A percentile compares a stretch with the other conserved stretches of the same genome.
phyloP scores from a whole-genome alignment of 2,329 filamentous ascomycete genomes.

The Botrytis sinoallii region DNA sequence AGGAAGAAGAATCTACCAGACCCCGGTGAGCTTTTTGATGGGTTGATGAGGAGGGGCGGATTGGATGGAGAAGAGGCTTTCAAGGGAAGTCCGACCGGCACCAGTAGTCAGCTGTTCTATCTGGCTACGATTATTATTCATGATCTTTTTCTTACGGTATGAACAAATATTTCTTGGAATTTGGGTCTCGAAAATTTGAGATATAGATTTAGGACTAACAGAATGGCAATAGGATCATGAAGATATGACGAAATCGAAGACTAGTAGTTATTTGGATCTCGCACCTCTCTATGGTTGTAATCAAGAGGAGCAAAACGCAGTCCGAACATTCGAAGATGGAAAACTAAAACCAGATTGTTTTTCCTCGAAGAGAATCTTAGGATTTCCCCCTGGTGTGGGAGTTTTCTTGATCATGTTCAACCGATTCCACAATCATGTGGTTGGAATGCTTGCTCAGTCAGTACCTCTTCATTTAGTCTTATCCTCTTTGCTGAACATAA shows the following conservation, averaged over 20 bases:
- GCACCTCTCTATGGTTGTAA: conserved; percentile 44
- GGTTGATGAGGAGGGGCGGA: conserved; percentile 56
- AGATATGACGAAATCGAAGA: conserved; percentile 10
- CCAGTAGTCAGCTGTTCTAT: conserved; percentile 48
- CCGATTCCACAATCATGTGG: conserved; percentile 75
- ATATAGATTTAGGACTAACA: background rate
- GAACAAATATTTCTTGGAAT: background rate
- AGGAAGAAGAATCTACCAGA: conserved; percentile 60
- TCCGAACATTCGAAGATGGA: conserved; percentile 62
- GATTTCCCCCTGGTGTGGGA: conserved; percentile 68
- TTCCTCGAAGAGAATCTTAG: conserved; percentile 66
- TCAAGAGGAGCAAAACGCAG: conserved; percentile 29
- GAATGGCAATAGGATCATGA: conserved; percentile 5
- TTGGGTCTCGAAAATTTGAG: background rate
- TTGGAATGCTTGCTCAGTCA: conserved; percentile 64
- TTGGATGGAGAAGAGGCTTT: background rate
- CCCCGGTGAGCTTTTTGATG: conserved; percentile 54
- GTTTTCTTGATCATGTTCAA: conserved; percentile 76
- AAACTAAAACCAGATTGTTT: conserved; percentile 70
- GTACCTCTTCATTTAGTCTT: conserved; percentile 6
- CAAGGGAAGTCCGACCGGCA: conserved; percentile 39
- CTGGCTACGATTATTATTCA: conserved; percentile 52
- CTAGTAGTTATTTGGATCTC: conserved; percentile 45
- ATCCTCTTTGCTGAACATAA: background rate
- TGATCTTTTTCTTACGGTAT: conserved; percentile 42